Evolutionary conservation across 2,329 filamentous ascomycete species (phyloP).

Genomic region (Neofusicoccum laricinum): DNA sequence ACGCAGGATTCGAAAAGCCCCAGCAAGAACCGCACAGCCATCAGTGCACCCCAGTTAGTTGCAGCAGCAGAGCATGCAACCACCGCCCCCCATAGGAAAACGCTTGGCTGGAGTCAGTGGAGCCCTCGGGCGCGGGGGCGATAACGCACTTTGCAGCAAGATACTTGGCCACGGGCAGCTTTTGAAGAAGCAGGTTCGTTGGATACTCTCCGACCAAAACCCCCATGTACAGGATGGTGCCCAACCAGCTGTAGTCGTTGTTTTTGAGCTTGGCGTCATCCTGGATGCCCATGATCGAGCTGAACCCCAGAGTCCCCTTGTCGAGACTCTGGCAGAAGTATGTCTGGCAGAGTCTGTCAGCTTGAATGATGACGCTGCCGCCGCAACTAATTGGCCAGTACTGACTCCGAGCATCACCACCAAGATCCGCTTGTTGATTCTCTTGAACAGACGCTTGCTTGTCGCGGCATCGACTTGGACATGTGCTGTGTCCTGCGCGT

Average conservation of each 20-base stretch:
- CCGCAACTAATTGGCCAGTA: background rate
- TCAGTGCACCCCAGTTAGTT: slow-evolving; percentile 22
- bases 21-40: slow-evolving; percentile 61
- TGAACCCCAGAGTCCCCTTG: slow-evolving; percentile 60
- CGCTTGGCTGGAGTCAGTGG: background rate
- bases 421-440: slow-evolving; percentile 21
- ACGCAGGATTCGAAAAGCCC: slow-evolving; percentile 61
- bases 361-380: background rate
- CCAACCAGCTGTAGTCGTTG: slow-evolving; percentile 53
- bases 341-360: background rate
- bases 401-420: slow-evolving; percentile 19
- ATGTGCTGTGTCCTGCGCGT: background rate
- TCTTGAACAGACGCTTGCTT: slow-evolving; percentile 21
- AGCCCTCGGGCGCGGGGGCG: too few species aligned
- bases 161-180: slow-evolving; percentile 60
- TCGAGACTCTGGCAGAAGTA: slow-evolving; percentile 64
- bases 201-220: slow-evolving; percentile 54
- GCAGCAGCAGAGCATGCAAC: slow-evolving; percentile 6
- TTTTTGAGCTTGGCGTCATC: slow-evolving; percentile 57
- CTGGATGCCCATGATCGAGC: slow-evolving; percentile 62
- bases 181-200: slow-evolving; percentile 55
- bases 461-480: slow-evolving; percentile 19
- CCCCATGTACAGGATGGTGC: slow-evolving; percentile 53
- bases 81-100: slow-evolving; percentile 48
- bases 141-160: slow-evolving; percentile 44